phyloP scores from a whole-genome alignment of 1,284 basidiomycete species.

The Ustilago sp. region DNA sequence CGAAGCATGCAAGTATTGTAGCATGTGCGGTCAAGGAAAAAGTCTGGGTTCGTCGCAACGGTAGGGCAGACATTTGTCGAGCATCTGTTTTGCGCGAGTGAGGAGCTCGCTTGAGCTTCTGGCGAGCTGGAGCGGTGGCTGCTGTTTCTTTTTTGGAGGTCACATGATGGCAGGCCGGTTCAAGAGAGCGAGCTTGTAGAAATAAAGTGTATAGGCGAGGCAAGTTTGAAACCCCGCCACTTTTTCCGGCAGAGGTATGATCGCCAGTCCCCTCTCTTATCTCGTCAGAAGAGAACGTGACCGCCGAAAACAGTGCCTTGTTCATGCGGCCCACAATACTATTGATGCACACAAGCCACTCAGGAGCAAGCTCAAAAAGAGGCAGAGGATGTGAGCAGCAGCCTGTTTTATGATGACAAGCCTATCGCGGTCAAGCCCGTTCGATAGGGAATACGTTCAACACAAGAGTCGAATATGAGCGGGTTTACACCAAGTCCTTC shows the following conservation, averaged over 20 bases:
- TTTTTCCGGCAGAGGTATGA: neutral
- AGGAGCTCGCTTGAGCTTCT: neutral
- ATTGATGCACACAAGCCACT: neutral
- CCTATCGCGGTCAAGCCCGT: too few species aligned
- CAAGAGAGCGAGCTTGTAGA: neutral
- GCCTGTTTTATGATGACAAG: neutral
- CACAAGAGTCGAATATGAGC: too few species aligned
- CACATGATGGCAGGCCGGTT: neutral
- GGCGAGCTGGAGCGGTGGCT: neutral
- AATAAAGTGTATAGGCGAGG: neutral
- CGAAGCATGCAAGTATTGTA: constrained; percentile 1
- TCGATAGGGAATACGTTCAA: too few species aligned
- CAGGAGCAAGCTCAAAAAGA: neutral
- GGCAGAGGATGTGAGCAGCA: neutral
- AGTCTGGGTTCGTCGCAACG: neutral
- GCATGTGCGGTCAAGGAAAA: neutral
- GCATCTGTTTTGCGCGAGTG: too few species aligned
- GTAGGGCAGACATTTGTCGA: neutral
- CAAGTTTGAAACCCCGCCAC: neutral
- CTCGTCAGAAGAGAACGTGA: constrained; percentile 9
- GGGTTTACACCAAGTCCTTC: too few species aligned
- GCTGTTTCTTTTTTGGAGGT: neutral
- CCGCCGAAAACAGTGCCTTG: constrained; percentile 10
- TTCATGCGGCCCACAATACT: constrained; percentile 2
- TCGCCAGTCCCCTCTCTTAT: neutral